Evolutionary conservation across 768 basidiomycete species (phyloP).

Genomic region (Amanita rimosa): DNA sequence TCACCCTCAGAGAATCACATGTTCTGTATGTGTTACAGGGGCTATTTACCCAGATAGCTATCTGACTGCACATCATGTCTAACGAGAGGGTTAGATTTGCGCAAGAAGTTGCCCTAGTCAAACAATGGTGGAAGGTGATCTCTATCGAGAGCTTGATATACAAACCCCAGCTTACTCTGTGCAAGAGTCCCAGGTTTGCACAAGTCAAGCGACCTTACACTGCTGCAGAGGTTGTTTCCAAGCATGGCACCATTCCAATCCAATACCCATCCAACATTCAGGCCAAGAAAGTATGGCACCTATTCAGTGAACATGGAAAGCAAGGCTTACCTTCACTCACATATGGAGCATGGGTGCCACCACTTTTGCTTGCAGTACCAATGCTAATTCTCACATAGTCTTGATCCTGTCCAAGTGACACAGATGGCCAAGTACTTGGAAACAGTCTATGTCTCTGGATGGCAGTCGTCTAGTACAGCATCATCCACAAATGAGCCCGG

Average conservation of each 20-base stretch:
- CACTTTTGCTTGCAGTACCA: neutral
- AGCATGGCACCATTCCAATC: constrained; percentile 81
- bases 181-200: constrained; percentile 75
- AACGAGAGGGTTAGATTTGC: constrained; percentile 61
- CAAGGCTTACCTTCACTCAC: constrained; percentile 83
- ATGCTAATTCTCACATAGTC: constrained; percentile 32
- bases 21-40: no score
- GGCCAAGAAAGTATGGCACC: constrained; percentile 77
- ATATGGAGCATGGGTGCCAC: constrained; percentile 88
- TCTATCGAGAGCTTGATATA: neutral
- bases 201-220: constrained; percentile 87
- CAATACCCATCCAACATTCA: constrained; percentile 77
- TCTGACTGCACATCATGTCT: constrained; percentile 35
- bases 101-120: constrained; percentile 74
- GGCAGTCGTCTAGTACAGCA: constrained; percentile 91
- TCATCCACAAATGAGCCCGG: constrained; percentile 93
- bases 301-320: constrained; percentile 69
- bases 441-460: constrained; percentile 97
- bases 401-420: constrained; percentile 95
- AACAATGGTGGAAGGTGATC: constrained; percentile 87
- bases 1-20: no score
- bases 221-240: constrained; percentile 86
- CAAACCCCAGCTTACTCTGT: constrained; percentile 4
- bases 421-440: constrained; percentile 99
- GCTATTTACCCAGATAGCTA: constrained; percentile 6